Evolutionary conservation across 768 basidiomycete species (phyloP).

Genomic region (Xanthoconium purpureum): DNA sequence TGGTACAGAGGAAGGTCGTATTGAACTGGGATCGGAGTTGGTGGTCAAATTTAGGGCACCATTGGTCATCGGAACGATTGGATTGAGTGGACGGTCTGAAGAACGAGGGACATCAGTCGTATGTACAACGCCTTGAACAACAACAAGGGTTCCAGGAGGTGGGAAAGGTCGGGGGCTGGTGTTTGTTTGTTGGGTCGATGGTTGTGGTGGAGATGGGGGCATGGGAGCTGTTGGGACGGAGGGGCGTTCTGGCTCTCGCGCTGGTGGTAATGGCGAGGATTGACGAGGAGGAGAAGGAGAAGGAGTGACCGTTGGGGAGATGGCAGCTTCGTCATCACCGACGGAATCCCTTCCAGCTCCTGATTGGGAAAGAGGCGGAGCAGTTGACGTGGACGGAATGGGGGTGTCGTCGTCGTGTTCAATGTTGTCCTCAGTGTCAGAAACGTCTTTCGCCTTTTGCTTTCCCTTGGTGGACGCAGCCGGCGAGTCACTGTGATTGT

Average conservation of each 20-base stretch:
- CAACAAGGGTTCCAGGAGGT: slow-evolving; percentile 74
- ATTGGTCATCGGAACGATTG: slow-evolving; percentile 4
- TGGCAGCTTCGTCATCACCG: slow-evolving; percentile 22
- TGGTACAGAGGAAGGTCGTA: slow-evolving; percentile 24
- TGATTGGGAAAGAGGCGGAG: slow-evolving; percentile 4
- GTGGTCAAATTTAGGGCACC: slow-evolving; percentile 5
- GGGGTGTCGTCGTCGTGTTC: background rate
- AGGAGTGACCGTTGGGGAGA: slow-evolving; percentile 11
- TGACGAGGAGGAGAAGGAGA: slow-evolving; percentile 9
- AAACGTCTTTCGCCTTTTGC: slow-evolving; percentile 31
- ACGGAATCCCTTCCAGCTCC: background rate
- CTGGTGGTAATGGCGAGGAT: slow-evolving; percentile 9
- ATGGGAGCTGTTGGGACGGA: slow-evolving; percentile 14
- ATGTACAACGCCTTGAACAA: slow-evolving; percentile 81
- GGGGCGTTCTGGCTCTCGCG: slow-evolving; percentile 10
- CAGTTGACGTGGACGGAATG: slow-evolving; percentile 21
- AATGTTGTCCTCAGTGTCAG: slow-evolving; percentile 4
- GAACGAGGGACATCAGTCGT: slow-evolving; percentile 61
- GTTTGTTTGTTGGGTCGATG: slow-evolving; percentile 22
- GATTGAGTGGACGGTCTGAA: slow-evolving; percentile 21
- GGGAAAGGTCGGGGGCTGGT: slow-evolving; percentile 50
- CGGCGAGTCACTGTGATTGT: slow-evolving; percentile 26
- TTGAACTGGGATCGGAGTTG: slow-evolving; percentile 5
- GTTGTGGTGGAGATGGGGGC: slow-evolving; percentile 19
- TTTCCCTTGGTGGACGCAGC: slow-evolving; percentile 34